Evolutionary conservation across 2,329 filamentous ascomycete genomes (phyloP), one percentile per base, ranked within the genome.

Genomic region (Cladosporium austrohemisphaericum): DNA sequence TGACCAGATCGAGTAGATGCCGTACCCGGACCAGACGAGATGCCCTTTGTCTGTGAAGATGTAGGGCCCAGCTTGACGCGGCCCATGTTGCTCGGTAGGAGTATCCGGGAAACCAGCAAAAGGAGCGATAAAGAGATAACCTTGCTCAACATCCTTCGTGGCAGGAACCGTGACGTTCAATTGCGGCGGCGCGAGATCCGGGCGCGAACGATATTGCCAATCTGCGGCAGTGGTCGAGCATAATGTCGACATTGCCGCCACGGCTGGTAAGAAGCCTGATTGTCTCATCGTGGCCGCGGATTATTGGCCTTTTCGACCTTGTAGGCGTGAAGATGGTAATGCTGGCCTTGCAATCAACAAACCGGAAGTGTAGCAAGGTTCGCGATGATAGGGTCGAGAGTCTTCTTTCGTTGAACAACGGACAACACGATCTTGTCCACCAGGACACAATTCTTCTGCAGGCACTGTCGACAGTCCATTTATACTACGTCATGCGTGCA

Each of bases 41-140:
- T 77, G 68, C 53, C 74, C 75, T 51, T 66, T 63, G 55, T 72
- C 75, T 56, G 77, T 74, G 56, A 75, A 77, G 16, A 77, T 77
- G 54, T 77, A 74, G 8, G 75, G 71, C 1, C 73, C 73, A 5
- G 73, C 68, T 60, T 80, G 77, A 4, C 71, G 69, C 2, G 77
- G 76, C 0, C 73, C 74, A 50, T 73, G 68, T 58, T 51, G 66
- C 58, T 41, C 23, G 25, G 63, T n/a, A 37, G 56, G 47, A 5
- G 57, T 58, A 36, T 62, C 58, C 51, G 76, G 74, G 46, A 69
- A 57, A 19, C 71, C 68, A 31, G 74, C 68, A 53, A 76, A 77
- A 1, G 75, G 75, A 13, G 72, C 71, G 29, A 77, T 62, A 52
- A 77, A 77, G 31, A 76, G 71, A 57, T 76, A 77, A 14, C 75